Conservation (phyloP, 179 eudicot species). For the Heliamphora pulchella region DNA sequence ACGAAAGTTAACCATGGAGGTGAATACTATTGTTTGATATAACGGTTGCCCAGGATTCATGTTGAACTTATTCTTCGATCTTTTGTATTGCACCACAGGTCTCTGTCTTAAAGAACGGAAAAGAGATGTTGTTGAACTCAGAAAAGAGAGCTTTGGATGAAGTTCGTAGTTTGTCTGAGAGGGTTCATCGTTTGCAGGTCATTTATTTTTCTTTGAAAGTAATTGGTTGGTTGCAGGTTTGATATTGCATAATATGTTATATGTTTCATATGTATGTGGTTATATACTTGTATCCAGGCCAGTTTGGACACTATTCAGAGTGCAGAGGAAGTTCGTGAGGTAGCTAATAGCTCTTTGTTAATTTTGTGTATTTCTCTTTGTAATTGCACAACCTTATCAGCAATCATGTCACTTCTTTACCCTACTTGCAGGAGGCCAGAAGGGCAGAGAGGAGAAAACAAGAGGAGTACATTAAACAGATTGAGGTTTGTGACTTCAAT, state of each 20-base stretch:
- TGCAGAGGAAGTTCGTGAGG: conserved; percentile 77
- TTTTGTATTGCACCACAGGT: conserved; percentile 29
- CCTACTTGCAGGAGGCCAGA: conserved; percentile 52
- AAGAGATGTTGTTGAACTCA: conserved; percentile 63
- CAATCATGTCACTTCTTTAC: not conserved
- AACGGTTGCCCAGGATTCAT: not conserved
- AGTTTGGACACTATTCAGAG: conserved; percentile 77
- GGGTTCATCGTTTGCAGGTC: conserved; percentile 78
- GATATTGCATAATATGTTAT: not conserved
- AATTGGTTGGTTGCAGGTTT: conserved; percentile 3
- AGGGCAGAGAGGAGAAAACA: conserved; percentile 67
- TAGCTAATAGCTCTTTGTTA: conserved; percentile 13
- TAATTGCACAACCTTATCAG: not conserved
- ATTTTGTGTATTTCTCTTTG: not conserved
- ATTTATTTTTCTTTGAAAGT: not conserved
- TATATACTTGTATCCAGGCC: conserved; percentile 36
- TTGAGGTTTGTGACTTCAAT: conserved; percentile 42
- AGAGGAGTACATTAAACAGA: conserved; percentile 61
- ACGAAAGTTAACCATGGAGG: conserved; percentile 78
- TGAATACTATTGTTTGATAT: conserved; percentile 2
- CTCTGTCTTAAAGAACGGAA: conserved; percentile 69
- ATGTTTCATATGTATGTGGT: conserved; percentile 5
- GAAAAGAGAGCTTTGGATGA: conserved; percentile 92
- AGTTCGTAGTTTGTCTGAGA: conserved; percentile 77
- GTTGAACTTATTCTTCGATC: conserved; percentile 6